Conservation (phyloP, 192 early-diverging fungal genomes). For the Coemansia sp. region DNA sequence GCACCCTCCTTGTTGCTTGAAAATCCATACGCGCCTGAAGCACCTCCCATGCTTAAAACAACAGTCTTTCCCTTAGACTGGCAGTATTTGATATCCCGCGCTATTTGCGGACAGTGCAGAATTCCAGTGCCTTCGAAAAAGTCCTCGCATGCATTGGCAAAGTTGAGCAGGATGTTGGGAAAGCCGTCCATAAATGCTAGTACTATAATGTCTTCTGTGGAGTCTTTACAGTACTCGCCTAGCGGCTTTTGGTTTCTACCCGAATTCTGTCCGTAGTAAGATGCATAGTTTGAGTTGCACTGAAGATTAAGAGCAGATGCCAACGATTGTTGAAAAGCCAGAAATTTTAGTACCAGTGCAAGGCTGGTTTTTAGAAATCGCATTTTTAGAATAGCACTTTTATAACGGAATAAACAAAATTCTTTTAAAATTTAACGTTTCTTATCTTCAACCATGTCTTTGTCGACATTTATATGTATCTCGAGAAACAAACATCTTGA, state of each 20-base stretch:
- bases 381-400: not conserved
- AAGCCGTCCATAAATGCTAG: conserved; percentile 64
- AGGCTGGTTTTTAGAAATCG: not conserved
- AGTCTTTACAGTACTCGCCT: conserved; percentile 62
- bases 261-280: conserved; percentile 57
- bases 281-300: conserved; percentile 50
- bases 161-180: conserved; percentile 59
- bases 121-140: conserved; percentile 58
- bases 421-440: not conserved
- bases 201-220: conserved; percentile 60
- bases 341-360: not conserved
- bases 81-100: conserved; percentile 64
- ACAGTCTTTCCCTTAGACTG: conserved; percentile 65
- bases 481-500: not conserved
- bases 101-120: conserved; percentile 60
- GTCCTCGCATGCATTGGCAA: conserved; percentile 62
- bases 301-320: conserved; percentile 31
- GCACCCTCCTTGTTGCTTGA: conserved; percentile 20
- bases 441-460: not conserved
- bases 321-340: not conserved
- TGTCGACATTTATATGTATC: not conserved
- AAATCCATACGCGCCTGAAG: conserved; percentile 61
- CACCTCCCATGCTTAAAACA: conserved; percentile 67
- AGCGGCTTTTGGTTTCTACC: conserved; percentile 42
- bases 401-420: not conserved